Percentiles rank a stretch among this genome's conserved stretches.
phyloP scores from a whole-genome alignment of 192 early-diverging fungal species.

The Lobosporangium transversale region DNA sequence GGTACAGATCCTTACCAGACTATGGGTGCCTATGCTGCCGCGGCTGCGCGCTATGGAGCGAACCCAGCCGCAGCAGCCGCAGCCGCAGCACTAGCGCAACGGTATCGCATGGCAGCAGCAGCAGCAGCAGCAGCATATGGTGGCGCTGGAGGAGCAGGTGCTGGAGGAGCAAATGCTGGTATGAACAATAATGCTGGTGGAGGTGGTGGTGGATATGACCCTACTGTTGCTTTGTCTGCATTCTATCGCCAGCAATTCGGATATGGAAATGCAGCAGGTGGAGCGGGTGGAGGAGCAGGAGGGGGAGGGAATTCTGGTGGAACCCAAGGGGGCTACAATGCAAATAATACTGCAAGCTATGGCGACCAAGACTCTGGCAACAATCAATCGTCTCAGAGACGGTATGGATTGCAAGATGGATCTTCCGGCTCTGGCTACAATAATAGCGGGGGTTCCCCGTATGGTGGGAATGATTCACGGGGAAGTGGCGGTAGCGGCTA shows the following conservation, averaged over 20 bases:
- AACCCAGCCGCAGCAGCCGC: constrained; percentile 47
- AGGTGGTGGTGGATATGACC: constrained; percentile 34
- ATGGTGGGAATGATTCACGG: constrained; percentile 28
- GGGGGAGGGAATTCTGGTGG: constrained; percentile 2
- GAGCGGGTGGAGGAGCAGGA: constrained; percentile 8
- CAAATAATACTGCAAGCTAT: constrained; percentile 25
- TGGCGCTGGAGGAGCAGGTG: constrained; percentile 6
- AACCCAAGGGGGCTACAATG: constrained; percentile 6
- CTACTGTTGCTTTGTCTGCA: constrained; percentile 27
- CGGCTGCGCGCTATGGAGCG: constrained; percentile 48
- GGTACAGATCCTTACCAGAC: constrained; percentile 51
- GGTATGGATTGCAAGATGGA: constrained; percentile 37
- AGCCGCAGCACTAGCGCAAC: constrained; percentile 36
- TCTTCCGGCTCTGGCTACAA: background rate
- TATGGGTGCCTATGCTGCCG: constrained; percentile 46
- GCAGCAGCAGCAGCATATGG: constrained; percentile 35
- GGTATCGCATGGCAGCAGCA: constrained; percentile 43
- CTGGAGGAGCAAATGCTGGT: constrained; percentile 6
- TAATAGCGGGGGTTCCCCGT: constrained; percentile 15
- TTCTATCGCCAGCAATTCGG: constrained; percentile 42
- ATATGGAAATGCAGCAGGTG: constrained; percentile 24
- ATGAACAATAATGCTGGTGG: constrained; percentile 9
- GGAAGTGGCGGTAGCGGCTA: constrained; percentile 12
- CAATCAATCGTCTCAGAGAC: constrained; percentile 30
- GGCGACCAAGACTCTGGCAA: constrained; percentile 25